Evolutionary conservation across 306 rosid species (phyloP).

Genomic region (Dalbergia oliveri): DNA sequence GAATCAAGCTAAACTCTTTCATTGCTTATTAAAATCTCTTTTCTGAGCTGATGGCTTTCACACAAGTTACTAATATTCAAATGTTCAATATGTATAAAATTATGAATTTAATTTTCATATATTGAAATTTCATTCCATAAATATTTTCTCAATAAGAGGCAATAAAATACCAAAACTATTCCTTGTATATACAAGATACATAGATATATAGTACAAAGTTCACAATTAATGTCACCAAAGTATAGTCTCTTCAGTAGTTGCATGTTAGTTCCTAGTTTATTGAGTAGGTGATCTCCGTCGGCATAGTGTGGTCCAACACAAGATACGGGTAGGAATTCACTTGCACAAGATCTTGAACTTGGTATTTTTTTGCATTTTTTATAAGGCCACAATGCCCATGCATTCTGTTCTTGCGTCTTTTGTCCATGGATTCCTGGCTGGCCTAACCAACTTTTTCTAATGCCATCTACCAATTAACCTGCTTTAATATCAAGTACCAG

Average conservation of each 20-base stretch:
- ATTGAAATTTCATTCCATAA: too few relatives aligned
- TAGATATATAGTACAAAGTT: neutral
- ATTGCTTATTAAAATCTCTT: too few relatives aligned
- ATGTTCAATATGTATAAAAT: neutral
- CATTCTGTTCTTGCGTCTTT: neutral
- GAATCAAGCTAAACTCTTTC: neutral
- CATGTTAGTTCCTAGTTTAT: neutral
- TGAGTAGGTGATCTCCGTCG: neutral
- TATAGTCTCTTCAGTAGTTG: neutral
- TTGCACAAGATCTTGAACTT: conserved; percentile 39
- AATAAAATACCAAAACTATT: neutral
- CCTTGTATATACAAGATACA: neutral
- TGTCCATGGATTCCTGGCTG: conserved; percentile 30
- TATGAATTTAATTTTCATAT: neutral
- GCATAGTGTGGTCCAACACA: conserved; percentile 40
- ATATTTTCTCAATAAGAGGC: neutral
- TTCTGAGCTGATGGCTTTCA: neutral
- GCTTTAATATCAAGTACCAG: neutral
- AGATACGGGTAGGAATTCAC: conserved; percentile 28
- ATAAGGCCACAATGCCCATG: neutral
- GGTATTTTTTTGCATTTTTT: neutral
- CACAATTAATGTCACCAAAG: neutral
- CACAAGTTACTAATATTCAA: neutral
- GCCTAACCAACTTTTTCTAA: conserved; percentile 9
- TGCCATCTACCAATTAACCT: neutral